Evolutionary conservation across 768 basidiomycete species (phyloP).

Genomic region (Boletus tylopilopsis): DNA sequence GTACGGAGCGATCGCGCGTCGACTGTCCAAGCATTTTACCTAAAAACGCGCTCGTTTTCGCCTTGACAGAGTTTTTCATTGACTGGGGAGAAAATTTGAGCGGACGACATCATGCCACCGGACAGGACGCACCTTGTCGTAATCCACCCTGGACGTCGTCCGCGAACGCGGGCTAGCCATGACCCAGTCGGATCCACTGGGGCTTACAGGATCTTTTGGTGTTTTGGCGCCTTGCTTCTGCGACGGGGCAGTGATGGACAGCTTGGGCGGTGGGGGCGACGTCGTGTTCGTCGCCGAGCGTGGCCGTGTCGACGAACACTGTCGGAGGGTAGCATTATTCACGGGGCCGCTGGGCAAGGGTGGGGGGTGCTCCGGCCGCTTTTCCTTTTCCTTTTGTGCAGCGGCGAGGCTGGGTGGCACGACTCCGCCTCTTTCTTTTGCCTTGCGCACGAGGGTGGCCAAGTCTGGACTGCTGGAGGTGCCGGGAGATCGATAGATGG

Average conservation of each 20-base stretch:
- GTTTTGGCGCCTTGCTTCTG: conserved; percentile 21
- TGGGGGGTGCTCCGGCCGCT: conserved; percentile 40
- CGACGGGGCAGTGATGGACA: conserved; percentile 34
- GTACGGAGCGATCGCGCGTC: conserved; percentile 67
- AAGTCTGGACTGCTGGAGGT: conserved; percentile 92
- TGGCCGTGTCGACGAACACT: conserved; percentile 30
- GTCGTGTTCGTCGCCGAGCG: conserved; percentile 42
- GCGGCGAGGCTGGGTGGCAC: conserved; percentile 32
- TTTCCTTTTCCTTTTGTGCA: conserved; percentile 29
- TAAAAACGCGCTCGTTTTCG: conserved; percentile 77
- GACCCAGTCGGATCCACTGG: conserved; percentile 44
- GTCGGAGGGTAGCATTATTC: conserved; percentile 24
- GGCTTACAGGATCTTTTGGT: conserved; percentile 31
- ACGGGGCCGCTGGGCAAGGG: conserved; percentile 36
- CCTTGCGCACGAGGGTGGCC: conserved; percentile 80
- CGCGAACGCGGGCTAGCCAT: conserved; percentile 43
- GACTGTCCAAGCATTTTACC: conserved; percentile 75
- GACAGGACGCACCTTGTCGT: conserved; percentile 42
- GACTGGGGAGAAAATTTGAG: conserved; percentile 14
- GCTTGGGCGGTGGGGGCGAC: conserved; percentile 28
- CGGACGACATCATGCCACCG: background rate
- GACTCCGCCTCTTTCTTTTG: conserved; percentile 61
- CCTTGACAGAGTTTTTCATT: conserved; percentile 61
- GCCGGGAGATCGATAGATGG: conserved; percentile 83
- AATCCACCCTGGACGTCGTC: conserved; percentile 40